Evolutionary conservation across 2,329 filamentous ascomycete genomes (phyloP).

Genomic region (Macrophomina phaseolina): DNA sequence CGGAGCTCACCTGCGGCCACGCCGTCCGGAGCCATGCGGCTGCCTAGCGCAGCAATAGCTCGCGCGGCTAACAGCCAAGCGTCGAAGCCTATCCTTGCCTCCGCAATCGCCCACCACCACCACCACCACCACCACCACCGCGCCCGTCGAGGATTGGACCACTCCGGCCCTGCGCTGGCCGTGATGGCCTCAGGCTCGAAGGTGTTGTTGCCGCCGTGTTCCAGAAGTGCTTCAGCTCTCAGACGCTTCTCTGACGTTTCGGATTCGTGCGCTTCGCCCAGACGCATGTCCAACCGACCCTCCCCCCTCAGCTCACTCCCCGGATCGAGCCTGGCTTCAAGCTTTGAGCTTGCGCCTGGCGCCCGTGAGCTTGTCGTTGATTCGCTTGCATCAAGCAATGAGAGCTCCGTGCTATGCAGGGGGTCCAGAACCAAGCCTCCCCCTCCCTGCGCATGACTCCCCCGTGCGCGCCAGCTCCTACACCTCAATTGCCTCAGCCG

Average conservation of each 20-base stretch:
- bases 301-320: neutral
- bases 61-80: neutral
- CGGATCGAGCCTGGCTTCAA: neutral
- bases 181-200: slow-evolving; percentile 4
- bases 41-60: neutral
- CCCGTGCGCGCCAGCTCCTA: slow-evolving; percentile 2
- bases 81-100: neutral
- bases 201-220: neutral
- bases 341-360: slow-evolving; percentile 11
- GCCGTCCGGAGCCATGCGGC: neutral
- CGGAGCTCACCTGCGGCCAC: neutral
- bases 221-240: slow-evolving; percentile 5
- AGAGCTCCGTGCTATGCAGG: slow-evolving; percentile 10
- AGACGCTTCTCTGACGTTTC: slow-evolving; percentile 10
- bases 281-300: slow-evolving; percentile 6
- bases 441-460: slow-evolving; percentile 8
- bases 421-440: slow-evolving; percentile 1
- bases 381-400: neutral
- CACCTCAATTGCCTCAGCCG: slow-evolving; percentile 15
- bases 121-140: neutral
- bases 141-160: neutral
- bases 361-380: slow-evolving; percentile 6
- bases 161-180: neutral
- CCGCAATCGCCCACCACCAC: neutral
- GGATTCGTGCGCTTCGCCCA: neutral